A percentile compares a stretch with the other conserved stretches of the same genome.
Conservation (phyloP, 2,329 filamentous ascomycete genomes). For the Claviceps purpurea region DNA sequence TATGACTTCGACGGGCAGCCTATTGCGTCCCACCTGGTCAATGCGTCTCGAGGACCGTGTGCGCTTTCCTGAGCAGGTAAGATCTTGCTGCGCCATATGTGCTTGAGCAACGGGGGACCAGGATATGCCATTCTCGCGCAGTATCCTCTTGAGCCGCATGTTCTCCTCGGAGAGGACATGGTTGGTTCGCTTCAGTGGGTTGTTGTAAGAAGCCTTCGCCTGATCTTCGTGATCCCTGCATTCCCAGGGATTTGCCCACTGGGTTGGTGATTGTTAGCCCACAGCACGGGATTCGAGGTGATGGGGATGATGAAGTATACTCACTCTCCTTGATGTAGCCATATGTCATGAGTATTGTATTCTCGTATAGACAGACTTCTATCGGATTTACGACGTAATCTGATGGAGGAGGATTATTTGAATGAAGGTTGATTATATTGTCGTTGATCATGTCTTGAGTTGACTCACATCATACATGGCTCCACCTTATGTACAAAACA, state of each 20-base stretch:
- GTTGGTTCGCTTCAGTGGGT: constrained; percentile 33
- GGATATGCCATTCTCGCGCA: constrained; percentile 37
- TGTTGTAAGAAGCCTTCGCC: constrained; percentile 33
- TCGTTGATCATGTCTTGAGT: no score
- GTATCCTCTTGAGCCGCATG: constrained; percentile 33
- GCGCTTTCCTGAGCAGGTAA: constrained; percentile 20
- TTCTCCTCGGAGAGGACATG: constrained; percentile 35
- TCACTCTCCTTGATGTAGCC: neutral
- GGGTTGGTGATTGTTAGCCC: neutral
- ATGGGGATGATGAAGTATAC: neutral
- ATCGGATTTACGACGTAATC: no score
- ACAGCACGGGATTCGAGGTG: neutral
- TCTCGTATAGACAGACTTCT: neutral
- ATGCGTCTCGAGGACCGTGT: constrained; percentile 17
- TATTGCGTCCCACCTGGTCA: constrained; percentile 21
- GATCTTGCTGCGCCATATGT: constrained; percentile 19
- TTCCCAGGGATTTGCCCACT: constrained; percentile 32
- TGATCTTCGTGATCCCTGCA: constrained; percentile 38
- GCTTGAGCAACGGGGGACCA: constrained; percentile 29
- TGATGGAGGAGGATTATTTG: no score
- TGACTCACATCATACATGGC: no score
- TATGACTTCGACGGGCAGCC: constrained; percentile 39
- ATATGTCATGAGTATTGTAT: neutral
- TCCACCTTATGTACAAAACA: no score
- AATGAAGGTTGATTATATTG: no score